Evolutionary conservation across 2,329 filamentous ascomycete genomes (phyloP).

Genomic region (Cytospora schulzeri): DNA sequence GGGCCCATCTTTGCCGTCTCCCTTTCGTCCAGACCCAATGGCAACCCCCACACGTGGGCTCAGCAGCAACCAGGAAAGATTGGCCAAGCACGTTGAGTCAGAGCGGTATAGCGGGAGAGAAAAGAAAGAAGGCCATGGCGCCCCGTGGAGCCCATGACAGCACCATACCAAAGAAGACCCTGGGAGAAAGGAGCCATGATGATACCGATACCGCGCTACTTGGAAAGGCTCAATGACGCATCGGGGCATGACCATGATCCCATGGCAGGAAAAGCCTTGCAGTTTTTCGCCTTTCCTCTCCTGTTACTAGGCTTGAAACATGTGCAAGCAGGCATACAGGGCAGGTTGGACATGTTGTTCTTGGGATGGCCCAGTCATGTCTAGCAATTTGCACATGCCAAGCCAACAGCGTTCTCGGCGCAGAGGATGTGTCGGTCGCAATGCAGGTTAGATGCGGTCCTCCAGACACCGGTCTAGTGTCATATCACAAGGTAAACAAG

Average conservation of each 20-base stretch:
- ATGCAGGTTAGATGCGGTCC: background rate
- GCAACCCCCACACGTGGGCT: constrained; percentile 22
- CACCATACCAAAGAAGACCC: background rate
- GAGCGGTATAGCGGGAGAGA: background rate
- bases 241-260: background rate
- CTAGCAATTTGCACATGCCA: background rate
- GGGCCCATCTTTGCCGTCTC: constrained; percentile 9
- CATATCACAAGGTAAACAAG: background rate
- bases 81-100: constrained; percentile 1
- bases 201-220: background rate
- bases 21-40: constrained; percentile 24
- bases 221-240: constrained; percentile 5
- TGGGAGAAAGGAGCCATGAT: background rate
- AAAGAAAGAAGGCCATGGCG: background rate
- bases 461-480: background rate
- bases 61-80: constrained; percentile 13
- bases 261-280: background rate
- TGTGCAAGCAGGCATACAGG: background rate
- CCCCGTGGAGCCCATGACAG: background rate
- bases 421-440: background rate
- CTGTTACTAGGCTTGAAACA: background rate
- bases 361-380: background rate
- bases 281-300: background rate
- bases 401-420: background rate
- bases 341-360: background rate